These are phyloP conservation scores for Gomphus bonarii DNA, from an alignment of 1,284 basidiomycete genomes.

Conservation along the genomic window DNA sequence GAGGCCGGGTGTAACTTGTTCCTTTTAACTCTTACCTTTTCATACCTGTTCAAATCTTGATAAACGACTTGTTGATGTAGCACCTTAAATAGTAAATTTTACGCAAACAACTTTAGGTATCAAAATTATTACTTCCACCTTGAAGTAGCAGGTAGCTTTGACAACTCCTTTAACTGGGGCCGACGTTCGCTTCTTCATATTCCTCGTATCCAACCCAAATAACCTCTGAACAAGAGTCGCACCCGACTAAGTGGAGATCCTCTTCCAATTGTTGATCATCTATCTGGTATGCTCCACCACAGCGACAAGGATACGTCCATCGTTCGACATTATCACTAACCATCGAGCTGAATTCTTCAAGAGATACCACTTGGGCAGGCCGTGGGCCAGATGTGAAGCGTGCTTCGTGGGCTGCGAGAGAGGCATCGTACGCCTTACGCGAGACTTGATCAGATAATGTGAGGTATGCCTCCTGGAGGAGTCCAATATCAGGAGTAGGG, in stretches of 20 bases:
- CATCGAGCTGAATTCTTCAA: conserved; percentile 51
- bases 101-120: background rate
- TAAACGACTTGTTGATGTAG: background rate
- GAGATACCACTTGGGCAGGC: conserved; percentile 66
- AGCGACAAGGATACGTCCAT: conserved; percentile 60
- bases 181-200: conserved; percentile 22
- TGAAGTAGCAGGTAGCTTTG: background rate
- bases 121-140: background rate
- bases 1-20: background rate
- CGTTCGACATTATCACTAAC: conserved; percentile 17
- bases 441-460: conserved; percentile 24
- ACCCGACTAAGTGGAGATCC: conserved; percentile 56
- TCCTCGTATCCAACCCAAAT: conserved; percentile 71
- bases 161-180: background rate
- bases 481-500: conserved; percentile 33
- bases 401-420: conserved; percentile 13
- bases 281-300: conserved; percentile 55
- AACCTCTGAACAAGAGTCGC: conserved; percentile 63
- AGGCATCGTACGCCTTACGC: conserved; percentile 41
- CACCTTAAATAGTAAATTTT: background rate
- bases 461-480: conserved; percentile 50
- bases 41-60: background rate
- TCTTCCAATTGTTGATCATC: conserved; percentile 47
- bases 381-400: conserved; percentile 29
- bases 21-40: background rate